These are phyloP conservation scores for Chrysoporthe deuterocubensis DNA, from an alignment of 2,329 filamentous ascomycete species.

Conservation along the genomic window DNA sequence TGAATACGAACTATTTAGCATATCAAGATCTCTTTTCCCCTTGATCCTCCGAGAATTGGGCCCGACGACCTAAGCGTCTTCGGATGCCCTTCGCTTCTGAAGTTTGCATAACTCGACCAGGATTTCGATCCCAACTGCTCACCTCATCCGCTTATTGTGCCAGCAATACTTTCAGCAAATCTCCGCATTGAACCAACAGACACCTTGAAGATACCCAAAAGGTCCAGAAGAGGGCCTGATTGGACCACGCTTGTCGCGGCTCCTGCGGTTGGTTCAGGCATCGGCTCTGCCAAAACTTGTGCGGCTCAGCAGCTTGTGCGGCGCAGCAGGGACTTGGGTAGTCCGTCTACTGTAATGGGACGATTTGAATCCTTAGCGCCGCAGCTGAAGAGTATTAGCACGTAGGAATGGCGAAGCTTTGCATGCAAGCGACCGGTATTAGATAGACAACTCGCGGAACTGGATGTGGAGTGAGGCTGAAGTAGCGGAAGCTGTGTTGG, in stretches of 20 bases:
- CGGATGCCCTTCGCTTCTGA: not conserved
- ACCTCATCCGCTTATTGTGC: not conserved
- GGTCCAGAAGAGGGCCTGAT: not conserved
- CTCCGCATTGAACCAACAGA: not conserved
- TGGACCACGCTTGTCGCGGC: not conserved
- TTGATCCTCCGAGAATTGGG: not conserved
- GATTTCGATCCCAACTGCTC: not conserved
- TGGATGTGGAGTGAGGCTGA: too few relatives aligned
- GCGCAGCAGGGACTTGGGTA: not conserved
- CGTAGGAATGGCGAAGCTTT: too few relatives aligned
- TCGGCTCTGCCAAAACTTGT: not conserved
- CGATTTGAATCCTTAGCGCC: not conserved
- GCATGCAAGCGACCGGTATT: too few relatives aligned
- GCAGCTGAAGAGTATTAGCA: not conserved
- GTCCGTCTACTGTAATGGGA: not conserved
- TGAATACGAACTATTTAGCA: not conserved
- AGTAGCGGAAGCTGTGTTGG: too few relatives aligned
- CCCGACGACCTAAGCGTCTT: not conserved
- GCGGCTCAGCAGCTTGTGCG: not conserved
- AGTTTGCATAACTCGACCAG: not conserved
- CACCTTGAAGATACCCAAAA: not conserved
- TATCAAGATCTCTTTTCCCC: not conserved
- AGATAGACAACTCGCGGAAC: too few relatives aligned
- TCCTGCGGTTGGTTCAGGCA: not conserved
- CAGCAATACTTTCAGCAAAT: not conserved